A percentile compares a stretch with the other conserved stretches of the same genome.
Conservation (phyloP, 768 basidiomycete genomes). For the Postia placenta region DNA sequence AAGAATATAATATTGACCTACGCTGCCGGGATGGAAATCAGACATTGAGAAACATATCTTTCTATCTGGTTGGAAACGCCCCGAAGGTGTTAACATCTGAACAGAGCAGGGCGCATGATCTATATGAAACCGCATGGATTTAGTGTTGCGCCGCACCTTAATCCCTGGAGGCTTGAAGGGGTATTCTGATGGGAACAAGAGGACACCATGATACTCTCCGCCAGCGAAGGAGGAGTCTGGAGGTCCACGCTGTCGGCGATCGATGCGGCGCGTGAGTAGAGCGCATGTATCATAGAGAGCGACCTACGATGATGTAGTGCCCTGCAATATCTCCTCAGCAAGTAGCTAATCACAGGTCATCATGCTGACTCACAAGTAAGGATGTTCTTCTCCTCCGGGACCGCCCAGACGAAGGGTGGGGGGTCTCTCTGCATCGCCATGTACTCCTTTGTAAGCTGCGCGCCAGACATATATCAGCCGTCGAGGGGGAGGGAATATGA, state of each 20-base stretch:
- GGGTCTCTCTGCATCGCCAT: conserved; percentile 88
- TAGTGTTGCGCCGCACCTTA: conserved; percentile 50
- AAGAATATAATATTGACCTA: conserved; percentile 33
- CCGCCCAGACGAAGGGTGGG: conserved; percentile 94
- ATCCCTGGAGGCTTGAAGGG: conserved; percentile 97
- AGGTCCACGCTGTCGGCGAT: conserved; percentile 68
- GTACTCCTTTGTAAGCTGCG: conserved; percentile 81
- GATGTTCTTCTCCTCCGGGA: conserved; percentile 97
- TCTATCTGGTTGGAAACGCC: conserved; percentile 85
- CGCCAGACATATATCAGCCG: conserved; percentile 1
- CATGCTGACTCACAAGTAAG: conserved; percentile 67
- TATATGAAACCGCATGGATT: background rate
- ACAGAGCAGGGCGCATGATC: background rate
- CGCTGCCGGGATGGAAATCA: conserved; percentile 86
- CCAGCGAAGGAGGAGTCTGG: conserved; percentile 87
- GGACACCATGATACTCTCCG: conserved; percentile 91
- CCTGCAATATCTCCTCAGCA: conserved; percentile 39
- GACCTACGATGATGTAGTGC: conserved; percentile 87
- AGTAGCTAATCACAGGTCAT: conserved; percentile 1
- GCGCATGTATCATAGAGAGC: background rate
- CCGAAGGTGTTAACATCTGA: conserved; percentile 88
- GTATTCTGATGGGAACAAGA: conserved; percentile 91
- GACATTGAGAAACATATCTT: conserved; percentile 99
- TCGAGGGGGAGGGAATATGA: conserved; percentile 10
- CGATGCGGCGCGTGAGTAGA: conserved; percentile 9